Conservation (phyloP, 495 filamentous ascomycete species). For the Penicillium robsamsonii region DNA sequence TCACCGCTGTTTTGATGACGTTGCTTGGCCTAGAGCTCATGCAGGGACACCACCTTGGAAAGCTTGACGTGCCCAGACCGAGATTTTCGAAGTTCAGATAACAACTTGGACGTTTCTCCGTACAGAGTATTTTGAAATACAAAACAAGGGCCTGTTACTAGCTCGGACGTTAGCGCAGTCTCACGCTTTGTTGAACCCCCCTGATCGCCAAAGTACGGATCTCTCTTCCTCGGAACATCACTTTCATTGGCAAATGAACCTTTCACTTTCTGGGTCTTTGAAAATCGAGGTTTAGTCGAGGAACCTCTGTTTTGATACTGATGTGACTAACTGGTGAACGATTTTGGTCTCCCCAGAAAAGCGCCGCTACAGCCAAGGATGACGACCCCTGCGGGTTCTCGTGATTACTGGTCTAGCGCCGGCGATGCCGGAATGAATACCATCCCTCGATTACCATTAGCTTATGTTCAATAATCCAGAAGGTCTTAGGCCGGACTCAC, state of each 20-base stretch:
- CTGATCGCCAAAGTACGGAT: not conserved
- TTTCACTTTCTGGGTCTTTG: not conserved
- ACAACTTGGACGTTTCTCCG: no score
- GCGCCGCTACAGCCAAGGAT: not conserved
- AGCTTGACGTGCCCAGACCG: not conserved
- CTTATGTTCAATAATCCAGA: not conserved
- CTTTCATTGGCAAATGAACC: not conserved
- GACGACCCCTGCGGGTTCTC: not conserved
- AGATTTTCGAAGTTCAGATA: not conserved
- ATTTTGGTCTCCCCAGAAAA: not conserved
- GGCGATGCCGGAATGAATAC: not conserved
- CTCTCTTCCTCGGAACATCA: not conserved
- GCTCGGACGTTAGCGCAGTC: not conserved
- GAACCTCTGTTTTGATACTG: not conserved
- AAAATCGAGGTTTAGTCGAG: not conserved
- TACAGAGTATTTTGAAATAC: no score
- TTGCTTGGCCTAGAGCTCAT: not conserved
- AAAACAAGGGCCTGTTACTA: not conserved
- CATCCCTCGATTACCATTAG: not conserved
- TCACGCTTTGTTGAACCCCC: not conserved
- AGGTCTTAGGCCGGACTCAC: not conserved
- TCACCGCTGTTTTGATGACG: constrained; percentile 4
- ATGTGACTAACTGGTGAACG: not conserved
- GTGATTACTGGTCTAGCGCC: not conserved
- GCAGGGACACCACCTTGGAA: not conserved